Percentiles rank a stretch among this genome's conserved stretches.
These are phyloP conservation scores for Mycosphaerella sp. DNA, from an alignment of 2,329 filamentous ascomycete species.

Conservation along the genomic window DNA sequence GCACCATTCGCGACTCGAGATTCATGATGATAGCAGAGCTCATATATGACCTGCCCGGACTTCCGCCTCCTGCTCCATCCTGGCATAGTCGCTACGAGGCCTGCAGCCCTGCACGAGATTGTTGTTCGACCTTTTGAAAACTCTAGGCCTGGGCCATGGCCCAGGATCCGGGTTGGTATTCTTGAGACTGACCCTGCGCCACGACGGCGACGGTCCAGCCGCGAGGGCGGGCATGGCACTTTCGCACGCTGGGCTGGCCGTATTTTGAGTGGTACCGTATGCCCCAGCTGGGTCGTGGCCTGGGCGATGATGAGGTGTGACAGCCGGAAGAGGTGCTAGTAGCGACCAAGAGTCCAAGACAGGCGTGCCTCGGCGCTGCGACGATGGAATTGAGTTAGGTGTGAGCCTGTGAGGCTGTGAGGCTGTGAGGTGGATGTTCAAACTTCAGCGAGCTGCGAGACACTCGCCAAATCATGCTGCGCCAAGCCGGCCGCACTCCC, in stretches of 20 bases:
- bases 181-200: not conserved
- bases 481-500: not conserved
- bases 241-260: not conserved
- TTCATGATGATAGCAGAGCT: slow-evolving; percentile 14
- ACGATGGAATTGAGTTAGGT: too few species aligned
- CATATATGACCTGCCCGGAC: not conserved
- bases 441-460: not conserved
- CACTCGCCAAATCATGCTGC: not conserved
- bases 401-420: too few species aligned
- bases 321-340: not conserved
- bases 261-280: too few species aligned
- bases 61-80: slow-evolving; percentile 4
- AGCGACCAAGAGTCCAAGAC: not conserved
- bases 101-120: slow-evolving; percentile 1
- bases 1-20: slow-evolving; percentile 12
- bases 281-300: not conserved
- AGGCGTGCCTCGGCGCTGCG: not conserved
- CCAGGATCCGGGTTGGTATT: not conserved
- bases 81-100: slow-evolving; percentile 3
- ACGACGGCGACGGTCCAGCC: slow-evolving; percentile 9
- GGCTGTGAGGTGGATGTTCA: too few species aligned
- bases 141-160: not conserved
- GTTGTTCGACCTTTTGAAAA: slow-evolving; percentile 2
- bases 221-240: not conserved
- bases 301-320: not conserved